Percentiles rank a stretch among this genome's conserved stretches.
phyloP scores from a whole-genome alignment of 305 asterid genomes.

The Lippia alba region DNA sequence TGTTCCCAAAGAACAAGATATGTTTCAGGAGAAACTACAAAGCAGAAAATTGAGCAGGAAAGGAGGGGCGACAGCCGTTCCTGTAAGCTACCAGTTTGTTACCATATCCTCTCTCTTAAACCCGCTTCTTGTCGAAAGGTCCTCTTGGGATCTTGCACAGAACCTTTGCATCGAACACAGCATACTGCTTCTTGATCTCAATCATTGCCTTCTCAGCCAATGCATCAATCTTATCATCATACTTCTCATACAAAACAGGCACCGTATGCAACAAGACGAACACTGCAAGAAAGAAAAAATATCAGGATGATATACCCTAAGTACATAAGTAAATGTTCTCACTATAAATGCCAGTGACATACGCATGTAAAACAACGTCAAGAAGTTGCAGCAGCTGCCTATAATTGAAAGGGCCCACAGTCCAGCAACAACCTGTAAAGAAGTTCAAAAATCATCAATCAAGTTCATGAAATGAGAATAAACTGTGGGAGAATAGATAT shows the following conservation, averaged over 20 bases:
- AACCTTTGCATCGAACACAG: constrained; percentile 65
- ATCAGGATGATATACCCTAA: too few species aligned
- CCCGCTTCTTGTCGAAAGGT: constrained; percentile 61
- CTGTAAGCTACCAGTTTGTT: not conserved
- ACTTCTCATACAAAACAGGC: constrained; percentile 85
- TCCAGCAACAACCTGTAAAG: constrained; percentile 67
- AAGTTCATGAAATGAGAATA: too few species aligned
- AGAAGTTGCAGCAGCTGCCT: constrained; percentile 87
- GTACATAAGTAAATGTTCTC: too few species aligned
- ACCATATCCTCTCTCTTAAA: constrained; percentile 37
- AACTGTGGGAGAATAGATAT: too few species aligned
- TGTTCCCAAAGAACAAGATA: constrained; percentile 13
- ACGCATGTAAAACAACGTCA: constrained; percentile 85
- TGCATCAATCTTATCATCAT: constrained; percentile 76
- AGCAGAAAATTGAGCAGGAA: not conserved
- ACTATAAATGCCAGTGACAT: constrained; percentile 8
- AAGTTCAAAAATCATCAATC: constrained; percentile 4
- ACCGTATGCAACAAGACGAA: constrained; percentile 75
- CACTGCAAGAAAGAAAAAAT: constrained; percentile 38
- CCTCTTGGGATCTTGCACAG: constrained; percentile 77
- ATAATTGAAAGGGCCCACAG: constrained; percentile 79
- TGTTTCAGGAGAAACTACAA: not conserved
- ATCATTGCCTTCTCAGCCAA: constrained; percentile 72
- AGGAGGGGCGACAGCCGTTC: not conserved
- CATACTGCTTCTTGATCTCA: constrained; percentile 77